Base-by-base conservation (phyloP, 2,329 filamentous ascomycete genomes). In the Chalara sp. region DNA sequence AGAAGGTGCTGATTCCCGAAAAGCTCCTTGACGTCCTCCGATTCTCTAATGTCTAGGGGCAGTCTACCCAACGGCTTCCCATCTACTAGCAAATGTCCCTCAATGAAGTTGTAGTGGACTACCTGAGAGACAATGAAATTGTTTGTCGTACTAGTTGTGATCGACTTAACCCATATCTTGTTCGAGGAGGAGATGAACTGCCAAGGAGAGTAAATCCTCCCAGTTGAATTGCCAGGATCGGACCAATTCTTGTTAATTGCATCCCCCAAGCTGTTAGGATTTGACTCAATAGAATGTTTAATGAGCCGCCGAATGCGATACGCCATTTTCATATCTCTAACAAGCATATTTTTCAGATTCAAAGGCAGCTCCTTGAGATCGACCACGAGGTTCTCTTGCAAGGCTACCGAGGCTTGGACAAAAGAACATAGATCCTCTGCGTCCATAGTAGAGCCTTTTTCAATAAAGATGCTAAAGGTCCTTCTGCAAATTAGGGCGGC, bases 401-500 rank as follows among this genome's bases (percentile, higher is more conserved):
- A 51, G 0, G 65, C 58, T 0, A 76, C 65, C 0, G 73, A 73
- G 5, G 65, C 64, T 46, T 68, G 59, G 32, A 75, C 57, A 45
- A 72, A 73, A 30, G 11, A 51, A 3, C 44, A 33, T 21, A 69
- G 52, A 6, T 61, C 53, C 8, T 43, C 37, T 5, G 51, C 3
- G 32, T 53, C 39, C 4, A 57, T n/a, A 8, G n/a, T 5, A 2
- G 5, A 13, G 11, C 28, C 31, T 7, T 32, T 12, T 0, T 55
- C 50, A 10, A 52, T 4, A 46, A 54, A 53, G 3, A 61, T 32
- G 1, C 53, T 61, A 49, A 76, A 76, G 0, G 76, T 79, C 3
- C 70, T 66, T 29, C 72, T 67, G 47, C 80, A 84, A 0, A 86
- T 65, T 0, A 86, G 53, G 0, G 81, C 74, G 0, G 80, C 74